A percentile compares a stretch with the other conserved stretches of the same genome.
These are phyloP conservation scores for Gynostemma pentaphyllum DNA, from an alignment of 306 rosid species.

Conservation along the genomic window DNA sequence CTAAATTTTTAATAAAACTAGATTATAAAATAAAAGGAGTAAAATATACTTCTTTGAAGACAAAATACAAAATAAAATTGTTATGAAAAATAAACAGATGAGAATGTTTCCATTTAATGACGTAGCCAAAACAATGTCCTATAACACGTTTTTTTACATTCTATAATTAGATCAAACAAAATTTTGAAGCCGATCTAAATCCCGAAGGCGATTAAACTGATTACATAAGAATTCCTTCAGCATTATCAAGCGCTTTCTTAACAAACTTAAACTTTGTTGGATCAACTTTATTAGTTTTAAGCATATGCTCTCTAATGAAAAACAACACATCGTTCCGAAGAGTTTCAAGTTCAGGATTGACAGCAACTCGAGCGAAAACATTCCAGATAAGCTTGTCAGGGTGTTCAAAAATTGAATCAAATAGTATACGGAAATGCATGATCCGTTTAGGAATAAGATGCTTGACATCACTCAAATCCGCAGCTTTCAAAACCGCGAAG, in stretches of 20 bases:
- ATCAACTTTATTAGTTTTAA: constrained; percentile 35
- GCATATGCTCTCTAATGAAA: constrained; percentile 50
- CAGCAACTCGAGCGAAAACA: constrained; percentile 60
- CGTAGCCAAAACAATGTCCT: too few species aligned
- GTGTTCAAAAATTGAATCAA: constrained; percentile 64
- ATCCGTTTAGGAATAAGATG: constrained; percentile 59
- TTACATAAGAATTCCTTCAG: constrained; percentile 73
- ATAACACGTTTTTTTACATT: too few species aligned
- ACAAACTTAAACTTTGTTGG: constrained; percentile 53
- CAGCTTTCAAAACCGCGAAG: constrained; percentile 54
- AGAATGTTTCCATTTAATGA: too few species aligned
- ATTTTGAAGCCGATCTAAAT: background rate
- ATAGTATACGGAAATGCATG: constrained; percentile 76
- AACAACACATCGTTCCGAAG: constrained; percentile 62
- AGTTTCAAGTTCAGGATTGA: constrained; percentile 56
- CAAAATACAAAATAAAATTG: too few species aligned
- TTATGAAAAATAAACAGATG: too few species aligned
- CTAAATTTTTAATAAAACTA: too few species aligned
- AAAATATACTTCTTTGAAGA: too few species aligned
- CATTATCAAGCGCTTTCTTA: constrained; percentile 56
- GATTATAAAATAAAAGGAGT: too few species aligned
- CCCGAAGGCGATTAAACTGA: too few species aligned
- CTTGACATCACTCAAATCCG: constrained; percentile 47
- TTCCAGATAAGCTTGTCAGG: constrained; percentile 61
- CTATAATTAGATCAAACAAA: too few species aligned